phyloP scores from a whole-genome alignment of 2,329 filamentous ascomycete genomes.

The Cordyceps fumosorosea region DNA sequence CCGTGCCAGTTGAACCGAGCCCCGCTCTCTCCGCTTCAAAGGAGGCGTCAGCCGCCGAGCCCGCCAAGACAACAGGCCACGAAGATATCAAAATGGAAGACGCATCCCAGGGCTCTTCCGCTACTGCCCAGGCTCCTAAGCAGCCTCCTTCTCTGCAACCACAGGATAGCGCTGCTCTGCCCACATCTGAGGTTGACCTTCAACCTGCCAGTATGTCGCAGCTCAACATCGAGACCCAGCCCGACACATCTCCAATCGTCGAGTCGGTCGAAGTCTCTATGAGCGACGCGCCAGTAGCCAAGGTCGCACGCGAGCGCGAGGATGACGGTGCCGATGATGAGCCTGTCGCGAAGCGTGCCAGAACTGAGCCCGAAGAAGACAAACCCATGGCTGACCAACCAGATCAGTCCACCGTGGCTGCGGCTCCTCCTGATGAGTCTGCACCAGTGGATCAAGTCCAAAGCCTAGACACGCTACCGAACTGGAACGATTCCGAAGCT shows the following conservation, averaged over 20 bases:
- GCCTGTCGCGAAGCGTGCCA: slow-evolving; percentile 73
- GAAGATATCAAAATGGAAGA: slow-evolving; percentile 14
- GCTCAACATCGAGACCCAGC: slow-evolving; percentile 32
- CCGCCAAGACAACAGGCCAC: background rate
- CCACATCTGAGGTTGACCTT: slow-evolving; percentile 29
- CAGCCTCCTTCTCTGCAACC: background rate
- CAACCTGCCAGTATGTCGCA: slow-evolving; percentile 33
- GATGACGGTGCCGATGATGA: slow-evolving; percentile 57
- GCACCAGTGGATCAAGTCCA: slow-evolving; percentile 9
- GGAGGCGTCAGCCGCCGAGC: background rate
- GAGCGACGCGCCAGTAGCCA: slow-evolving; percentile 50
- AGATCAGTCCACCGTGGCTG: slow-evolving; percentile 9
- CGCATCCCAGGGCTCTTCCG: background rate
- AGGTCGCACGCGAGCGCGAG: slow-evolving; percentile 69
- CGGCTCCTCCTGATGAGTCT: slow-evolving; percentile 16
- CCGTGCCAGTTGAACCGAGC: background rate
- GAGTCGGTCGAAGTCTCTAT: slow-evolving; percentile 41
- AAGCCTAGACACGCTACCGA: slow-evolving; percentile 27
- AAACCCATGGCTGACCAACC: slow-evolving; percentile 17
- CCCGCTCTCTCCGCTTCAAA: background rate
- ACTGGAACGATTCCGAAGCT: slow-evolving; percentile 36
- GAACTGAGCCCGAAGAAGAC: slow-evolving; percentile 54
- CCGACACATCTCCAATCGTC: slow-evolving; percentile 21
- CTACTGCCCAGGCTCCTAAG: background rate
- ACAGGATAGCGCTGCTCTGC: slow-evolving; percentile 15